phyloP scores from a whole-genome alignment of 108 stramenopile genomes.

The Aurantiochytrium sp. region DNA sequence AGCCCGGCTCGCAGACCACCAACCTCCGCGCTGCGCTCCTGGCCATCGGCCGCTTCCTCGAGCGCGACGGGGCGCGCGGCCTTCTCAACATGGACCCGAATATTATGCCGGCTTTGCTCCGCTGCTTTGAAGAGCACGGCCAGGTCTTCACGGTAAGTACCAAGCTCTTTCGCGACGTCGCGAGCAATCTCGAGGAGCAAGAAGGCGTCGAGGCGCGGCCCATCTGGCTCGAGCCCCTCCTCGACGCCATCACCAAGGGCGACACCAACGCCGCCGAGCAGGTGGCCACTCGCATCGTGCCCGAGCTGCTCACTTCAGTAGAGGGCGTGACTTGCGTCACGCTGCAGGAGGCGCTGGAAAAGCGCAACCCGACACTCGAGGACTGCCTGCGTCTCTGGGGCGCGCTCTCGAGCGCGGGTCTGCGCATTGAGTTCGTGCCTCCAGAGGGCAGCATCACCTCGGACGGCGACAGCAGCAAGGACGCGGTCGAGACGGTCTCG shows the following conservation, averaged over 20 bases:
- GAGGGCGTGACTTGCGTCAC: not conserved
- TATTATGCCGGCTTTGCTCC: not conserved
- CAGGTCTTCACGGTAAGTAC: not conserved
- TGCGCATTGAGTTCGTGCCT: not conserved
- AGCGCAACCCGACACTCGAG: not conserved
- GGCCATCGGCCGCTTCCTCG: not conserved
- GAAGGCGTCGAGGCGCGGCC: not conserved
- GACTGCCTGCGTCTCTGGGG: not conserved
- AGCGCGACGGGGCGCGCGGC: not conserved
- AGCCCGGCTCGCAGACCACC: not conserved
- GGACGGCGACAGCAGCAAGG: too few relatives aligned
- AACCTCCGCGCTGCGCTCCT: not conserved
- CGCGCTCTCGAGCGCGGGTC: not conserved
- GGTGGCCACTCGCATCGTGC: not conserved
- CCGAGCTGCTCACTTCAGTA: not conserved
- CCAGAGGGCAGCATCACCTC: too few relatives aligned
- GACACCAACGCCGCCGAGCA: not conserved
- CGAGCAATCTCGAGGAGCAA: not conserved
- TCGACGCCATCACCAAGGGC: not conserved
- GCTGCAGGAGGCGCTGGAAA: not conserved
- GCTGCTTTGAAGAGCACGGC: constrained; percentile 13
- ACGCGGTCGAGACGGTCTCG: too few relatives aligned
- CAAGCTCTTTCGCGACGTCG: not conserved
- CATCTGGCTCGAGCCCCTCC: not conserved
- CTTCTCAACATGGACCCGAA: not conserved